Base-by-base conservation (phyloP, 1,139 yeast genomes). In the Kurtzmaniella natalensis region DNA sequence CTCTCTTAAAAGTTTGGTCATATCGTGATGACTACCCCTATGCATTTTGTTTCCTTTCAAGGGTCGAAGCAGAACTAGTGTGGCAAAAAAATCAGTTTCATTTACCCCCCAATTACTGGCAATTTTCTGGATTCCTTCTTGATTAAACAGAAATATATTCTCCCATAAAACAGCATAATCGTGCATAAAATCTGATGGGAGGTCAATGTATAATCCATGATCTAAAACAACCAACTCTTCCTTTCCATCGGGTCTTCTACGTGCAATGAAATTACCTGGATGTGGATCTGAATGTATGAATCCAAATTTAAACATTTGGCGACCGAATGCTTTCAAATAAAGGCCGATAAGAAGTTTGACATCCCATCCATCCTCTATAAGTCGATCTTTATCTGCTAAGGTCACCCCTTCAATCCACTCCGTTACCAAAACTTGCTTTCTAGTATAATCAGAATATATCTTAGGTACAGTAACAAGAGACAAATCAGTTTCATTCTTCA, bases 281-380 rank as follows among this genome's bases (percentile, higher is more conserved):
- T 84, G 94, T 5, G 92, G 86, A 51, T 84, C 94, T 34, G 88
- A 77, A 53, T 84, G 94, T 11, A 84, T 78, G 39, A 76, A 67
- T 6, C 94, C 94, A 74, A 85, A 83, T 28, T 71, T 64, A 53
- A 82, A 84, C 20, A 82, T 79, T 59, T 81, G 89, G 38, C 74
- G 72, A 6, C 85, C 78, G 44, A 80, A 80, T 11, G 79, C 61
- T 21, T 62, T 61, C 29, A 79, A 56, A 43, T 81, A 72, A 37
- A 70, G 73, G 14, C 63, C 55, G 75, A 82, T 69, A 14, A 78
- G 61, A 11, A 51, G 43, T 14, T 59, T 46, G 15, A 72, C 55
- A 45, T 76, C 61, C 47, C 55, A 78, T 1, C 67, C 66, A 8
- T 55, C 46, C 15, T 58, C 57, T 18, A 61, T 50, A 15, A 83